These are phyloP conservation scores for Hypoxylon subgilvum DNA, from an alignment of 495 filamentous ascomycete species.

Conservation along the genomic window DNA sequence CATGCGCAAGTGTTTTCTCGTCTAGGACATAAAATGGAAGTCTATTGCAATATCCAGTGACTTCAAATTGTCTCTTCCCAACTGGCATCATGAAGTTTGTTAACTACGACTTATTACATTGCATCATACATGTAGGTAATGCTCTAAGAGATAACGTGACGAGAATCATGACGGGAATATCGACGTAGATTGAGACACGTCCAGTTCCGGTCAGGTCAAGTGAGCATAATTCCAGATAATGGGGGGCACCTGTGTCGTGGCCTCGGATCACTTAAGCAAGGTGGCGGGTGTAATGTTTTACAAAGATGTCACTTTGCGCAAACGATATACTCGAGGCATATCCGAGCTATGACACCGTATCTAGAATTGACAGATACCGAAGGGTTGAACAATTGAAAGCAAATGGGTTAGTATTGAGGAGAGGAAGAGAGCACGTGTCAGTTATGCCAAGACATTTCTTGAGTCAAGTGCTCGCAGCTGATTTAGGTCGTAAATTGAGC, in stretches of 20 bases:
- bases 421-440: conserved; percentile 32
- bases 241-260: no score
- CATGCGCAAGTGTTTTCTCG: no score
- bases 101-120: no score
- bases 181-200: no score
- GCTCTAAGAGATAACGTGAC: neutral
- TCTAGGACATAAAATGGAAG: no score
- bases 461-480: conserved; percentile 21
- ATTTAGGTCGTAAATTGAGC: conserved; percentile 17
- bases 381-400: conserved; percentile 3
- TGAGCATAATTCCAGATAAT: conserved; percentile 1
- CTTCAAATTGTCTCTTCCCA: no score
- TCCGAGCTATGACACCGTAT: neutral
- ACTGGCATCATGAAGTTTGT: no score
- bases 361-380: neutral
- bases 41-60: no score
- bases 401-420: conserved; percentile 17
- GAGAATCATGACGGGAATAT: neutral
- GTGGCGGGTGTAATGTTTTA: no score
- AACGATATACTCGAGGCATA: neutral
- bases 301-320: no score
- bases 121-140: no score
- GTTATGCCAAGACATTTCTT: conserved; percentile 13
- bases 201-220: conserved; percentile 10
- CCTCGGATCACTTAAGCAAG: no score